Base-by-base conservation (phyloP, 805 yeast species). In the Nakazawaea holstii region DNA sequence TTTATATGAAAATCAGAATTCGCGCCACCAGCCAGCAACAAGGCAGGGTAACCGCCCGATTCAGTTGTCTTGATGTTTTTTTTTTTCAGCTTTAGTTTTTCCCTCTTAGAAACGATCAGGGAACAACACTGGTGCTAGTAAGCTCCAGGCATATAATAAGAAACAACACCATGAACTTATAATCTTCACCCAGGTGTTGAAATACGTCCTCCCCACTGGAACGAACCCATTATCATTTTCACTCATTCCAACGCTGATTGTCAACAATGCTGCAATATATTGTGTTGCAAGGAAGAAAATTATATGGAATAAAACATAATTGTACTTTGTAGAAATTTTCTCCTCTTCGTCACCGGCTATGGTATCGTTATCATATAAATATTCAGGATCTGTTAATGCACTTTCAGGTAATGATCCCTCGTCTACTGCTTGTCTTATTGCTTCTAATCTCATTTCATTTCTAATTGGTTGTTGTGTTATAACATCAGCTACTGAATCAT, bases 151-250 rank as follows among this genome's bases (percentile, higher is more conserved):
- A 59, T 92, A 94, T 43, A 94, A 72, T 6, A 72, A 69, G 61
- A 82, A 94, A 62, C 99, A 95, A 39, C 87, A 78, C 96, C 97
- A 90, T 1, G 97, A 86, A 59, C 95, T 83, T 14, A 86, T 73
- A 49, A 94, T 87, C 66, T 94, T 94, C 42, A 92, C 89, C 96
- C 97, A 90, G 5, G 96, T 81, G 55, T 92, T 84, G 62, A 92
- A 94, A 65, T 92, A 91, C 0, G 99, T 92, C 59, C 99, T 74
- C 0, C 99, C 99, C 8, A 94, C 98, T 0, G 99, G 99, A 9
- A 89, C 82, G 59, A 94, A 94, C 51, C 89, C 94, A 57, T 85
- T 94, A 50, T 80, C 82, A 46, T 84, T 77, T 51, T 83, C 85
- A 56, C 87, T 94, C 54, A 82, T 82, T 43, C 87, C 82, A 31